Percentiles rank a stretch among this genome's conserved stretches.
Evolutionary conservation across 2,329 filamentous ascomycete genomes (phyloP).

Genomic region (Neurospora crassa): DNA sequence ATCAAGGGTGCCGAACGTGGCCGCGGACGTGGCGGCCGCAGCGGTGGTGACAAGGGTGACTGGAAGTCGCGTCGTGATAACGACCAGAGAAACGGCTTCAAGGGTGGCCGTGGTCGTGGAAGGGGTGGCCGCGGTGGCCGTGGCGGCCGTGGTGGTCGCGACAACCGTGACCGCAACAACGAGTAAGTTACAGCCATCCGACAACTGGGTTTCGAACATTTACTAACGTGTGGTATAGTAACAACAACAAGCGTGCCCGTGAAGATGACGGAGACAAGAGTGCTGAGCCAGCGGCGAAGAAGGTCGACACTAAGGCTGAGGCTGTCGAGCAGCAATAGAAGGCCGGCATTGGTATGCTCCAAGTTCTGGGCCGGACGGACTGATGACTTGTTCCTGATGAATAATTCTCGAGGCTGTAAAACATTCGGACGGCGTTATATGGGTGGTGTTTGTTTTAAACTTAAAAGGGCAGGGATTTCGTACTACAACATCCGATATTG

Average conservation of each 20-base stretch:
- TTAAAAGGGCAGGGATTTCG: neutral
- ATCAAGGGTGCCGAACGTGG: slow-evolving; percentile 25
- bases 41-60: slow-evolving; percentile 32
- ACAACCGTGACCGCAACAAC: slow-evolving; percentile 15
- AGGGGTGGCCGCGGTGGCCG: slow-evolving; percentile 33
- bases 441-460: neutral
- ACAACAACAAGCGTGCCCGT: slow-evolving; percentile 44
- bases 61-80: slow-evolving; percentile 57
- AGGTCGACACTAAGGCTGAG: neutral
- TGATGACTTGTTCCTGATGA: slow-evolving; percentile 1
- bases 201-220: slow-evolving; percentile 24
- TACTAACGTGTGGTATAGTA: slow-evolving; percentile 14
- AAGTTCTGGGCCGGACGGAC: neutral
- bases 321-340: slow-evolving; percentile 15
- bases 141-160: slow-evolving; percentile 27
- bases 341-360: neutral
- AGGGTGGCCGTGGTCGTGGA: slow-evolving; percentile 32
- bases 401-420: slow-evolving; percentile 1
- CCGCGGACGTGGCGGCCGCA: slow-evolving; percentile 26
- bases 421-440: slow-evolving; percentile 3
- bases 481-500: neutral
- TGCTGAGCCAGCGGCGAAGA: slow-evolving; percentile 31
- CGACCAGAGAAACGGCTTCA: slow-evolving; percentile 52
- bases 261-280: slow-evolving; percentile 37
- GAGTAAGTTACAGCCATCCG: slow-evolving; percentile 9